phyloP scores from a whole-genome alignment of 2,329 filamentous ascomycete genomes.

The Beauveria medogensis region DNA sequence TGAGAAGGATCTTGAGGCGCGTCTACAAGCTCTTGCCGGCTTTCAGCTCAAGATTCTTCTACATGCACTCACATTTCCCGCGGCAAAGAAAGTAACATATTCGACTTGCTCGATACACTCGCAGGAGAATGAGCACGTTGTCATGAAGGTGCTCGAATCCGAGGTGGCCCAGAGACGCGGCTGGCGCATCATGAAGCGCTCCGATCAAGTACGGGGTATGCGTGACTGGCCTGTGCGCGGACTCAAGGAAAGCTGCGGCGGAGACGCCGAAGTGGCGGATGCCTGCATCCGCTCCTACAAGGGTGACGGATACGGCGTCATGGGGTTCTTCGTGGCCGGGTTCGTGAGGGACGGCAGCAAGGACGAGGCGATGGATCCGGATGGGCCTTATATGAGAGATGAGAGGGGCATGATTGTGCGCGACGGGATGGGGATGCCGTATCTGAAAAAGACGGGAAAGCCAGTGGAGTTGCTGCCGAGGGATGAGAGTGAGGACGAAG shows the following conservation, averaged over 20 bases:
- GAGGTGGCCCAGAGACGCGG: conserved; percentile 56
- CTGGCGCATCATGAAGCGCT: conserved; percentile 68
- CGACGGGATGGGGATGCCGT: conserved; percentile 31
- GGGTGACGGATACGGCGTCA: conserved; percentile 72
- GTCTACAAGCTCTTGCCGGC: conserved; percentile 64
- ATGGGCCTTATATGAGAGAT: conserved; percentile 48
- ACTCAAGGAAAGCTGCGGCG: conserved; percentile 38
- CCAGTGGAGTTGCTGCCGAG: conserved; percentile 18
- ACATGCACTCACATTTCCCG: conserved; percentile 77
- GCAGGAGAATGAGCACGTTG: conserved; percentile 83
- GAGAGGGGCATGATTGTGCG: conserved; percentile 44
- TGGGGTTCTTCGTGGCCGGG: conserved; percentile 92
- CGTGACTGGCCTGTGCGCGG: conserved; percentile 65
- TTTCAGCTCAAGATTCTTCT: conserved; percentile 78
- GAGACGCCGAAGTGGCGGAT: conserved; percentile 51
- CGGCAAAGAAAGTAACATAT: conserved; percentile 71
- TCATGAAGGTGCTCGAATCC: conserved; percentile 62
- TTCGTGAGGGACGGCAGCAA: conserved; percentile 47
- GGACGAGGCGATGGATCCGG: conserved; percentile 15
- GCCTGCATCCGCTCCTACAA: conserved; percentile 77
- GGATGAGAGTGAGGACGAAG: conserved; percentile 21
- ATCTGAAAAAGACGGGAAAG: conserved; percentile 28
- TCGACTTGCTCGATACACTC: conserved; percentile 87
- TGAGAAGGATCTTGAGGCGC: conserved; percentile 49
- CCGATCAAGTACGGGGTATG: conserved; percentile 70